Percentiles rank a stretch among this genome's conserved stretches.
Evolutionary conservation across 257 asterid species (phyloP).

Genomic region (Vinca minor): DNA sequence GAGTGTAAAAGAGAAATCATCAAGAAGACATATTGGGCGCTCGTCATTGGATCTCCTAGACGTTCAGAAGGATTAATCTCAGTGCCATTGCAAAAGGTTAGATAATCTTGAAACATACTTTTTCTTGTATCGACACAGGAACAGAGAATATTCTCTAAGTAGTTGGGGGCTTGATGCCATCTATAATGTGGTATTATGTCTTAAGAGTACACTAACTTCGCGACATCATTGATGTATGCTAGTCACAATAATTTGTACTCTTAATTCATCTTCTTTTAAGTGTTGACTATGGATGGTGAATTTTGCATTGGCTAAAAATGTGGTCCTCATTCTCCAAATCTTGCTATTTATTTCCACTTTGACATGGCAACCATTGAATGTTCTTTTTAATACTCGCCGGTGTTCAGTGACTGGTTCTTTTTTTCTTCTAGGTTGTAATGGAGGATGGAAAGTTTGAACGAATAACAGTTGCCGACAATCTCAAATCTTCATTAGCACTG

Average conservation of each 20-base stretch:
- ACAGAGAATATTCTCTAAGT: not conserved
- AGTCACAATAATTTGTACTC: not conserved
- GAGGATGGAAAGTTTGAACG: conserved; percentile 79
- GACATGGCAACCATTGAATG: not conserved
- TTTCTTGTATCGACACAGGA: not conserved
- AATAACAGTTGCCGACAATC: conserved; percentile 51
- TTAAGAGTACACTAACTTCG: not conserved
- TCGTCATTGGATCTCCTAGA: conserved; percentile 89
- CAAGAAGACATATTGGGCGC: conserved; percentile 81
- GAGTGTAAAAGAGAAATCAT: conserved; percentile 36
- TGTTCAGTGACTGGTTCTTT: not conserved
- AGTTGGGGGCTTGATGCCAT: not conserved
- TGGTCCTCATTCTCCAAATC: not conserved
- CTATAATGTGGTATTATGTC: no score
- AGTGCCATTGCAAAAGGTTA: conserved; percentile 71
- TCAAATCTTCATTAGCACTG: conserved; percentile 45
- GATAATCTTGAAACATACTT: conserved; percentile 5
- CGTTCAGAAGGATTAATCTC: conserved; percentile 58
- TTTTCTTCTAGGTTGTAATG: conserved; percentile 50
- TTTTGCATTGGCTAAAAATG: not conserved
- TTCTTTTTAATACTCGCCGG: not conserved
- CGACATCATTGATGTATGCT: not conserved
- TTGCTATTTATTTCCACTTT: no score
- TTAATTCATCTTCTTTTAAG: not conserved
- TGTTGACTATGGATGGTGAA: not conserved